Base-by-base conservation (phyloP, 2,329 filamentous ascomycete genomes). In the Fusarium sterilihyphosum region DNA sequence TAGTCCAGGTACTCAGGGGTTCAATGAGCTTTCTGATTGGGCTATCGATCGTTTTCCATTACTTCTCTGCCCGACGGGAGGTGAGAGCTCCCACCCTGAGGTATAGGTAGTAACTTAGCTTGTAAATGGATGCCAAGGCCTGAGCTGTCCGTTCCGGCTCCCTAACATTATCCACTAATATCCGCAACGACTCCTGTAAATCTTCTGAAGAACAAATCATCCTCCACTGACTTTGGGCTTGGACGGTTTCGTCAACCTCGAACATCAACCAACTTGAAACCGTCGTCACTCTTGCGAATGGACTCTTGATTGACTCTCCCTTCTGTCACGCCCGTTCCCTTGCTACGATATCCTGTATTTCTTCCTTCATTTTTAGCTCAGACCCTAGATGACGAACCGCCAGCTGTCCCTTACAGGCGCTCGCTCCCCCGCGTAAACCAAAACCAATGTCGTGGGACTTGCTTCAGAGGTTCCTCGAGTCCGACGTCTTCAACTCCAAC, bases 401-500 rank as follows among this genome's bases (percentile, higher is more conserved):
- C 79, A 77, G 76, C 71, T 76, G 76, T 78, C 77, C 61, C 75
- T 79, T 74, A 70, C 71, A 68, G 75, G 70, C 73, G 75, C 77
- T 78, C 65, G 78, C 77, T 78, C 71, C 79, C 78, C 80, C 79
- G 78, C 83, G 79, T 81, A 79, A 79, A 78, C 78, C 83, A 86
- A 92, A 79, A 78, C 78, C 83, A 86, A 92, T 92, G 91, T 93
- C 91, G 87, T 96, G 93, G 93, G 93, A 95, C 87, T 88, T 96
- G 86, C 89, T 96, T 83, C 93, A 94, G 88, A 91, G 94, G 85
- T 95, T 96, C 90, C 91, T 96, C 87, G 93, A 96, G 89, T 95
- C 93, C 87, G 94, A 96, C 88, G 93, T 96, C 87, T 96, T 96
- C 89, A 96, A 95, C 87, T 92, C 93, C 85, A 92, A 96, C 85